phyloP scores from a whole-genome alignment of 1,139 yeast genomes.

The Candida mesenterica region DNA sequence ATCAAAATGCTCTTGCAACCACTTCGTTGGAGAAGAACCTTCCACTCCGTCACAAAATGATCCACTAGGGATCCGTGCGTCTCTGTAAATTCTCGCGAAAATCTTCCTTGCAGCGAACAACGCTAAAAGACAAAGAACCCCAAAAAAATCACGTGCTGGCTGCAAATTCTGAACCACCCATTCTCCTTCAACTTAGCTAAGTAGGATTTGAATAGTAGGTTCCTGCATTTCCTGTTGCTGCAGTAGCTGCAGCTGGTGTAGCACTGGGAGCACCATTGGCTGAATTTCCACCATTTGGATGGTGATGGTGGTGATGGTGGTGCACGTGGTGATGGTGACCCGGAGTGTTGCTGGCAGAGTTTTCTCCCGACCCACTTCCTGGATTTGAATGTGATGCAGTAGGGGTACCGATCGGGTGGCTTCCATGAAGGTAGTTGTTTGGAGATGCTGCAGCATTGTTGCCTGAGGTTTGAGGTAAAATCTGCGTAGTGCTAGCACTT shows the following conservation, averaged over 20 bases:
- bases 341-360: not conserved
- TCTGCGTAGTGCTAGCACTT: not conserved
- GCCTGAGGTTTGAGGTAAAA: not conserved
- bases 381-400: not conserved
- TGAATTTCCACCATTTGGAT: not conserved
- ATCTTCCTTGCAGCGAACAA: no score
- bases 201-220: slow-evolving; percentile 4
- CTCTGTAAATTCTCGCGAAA: no score
- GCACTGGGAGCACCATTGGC: not conserved
- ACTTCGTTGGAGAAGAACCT: no score
- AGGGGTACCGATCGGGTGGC: not conserved
- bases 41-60: no score
- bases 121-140: no score
- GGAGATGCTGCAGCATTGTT: not conserved
- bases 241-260: slow-evolving; percentile 2
- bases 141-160: no score
- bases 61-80: no score
- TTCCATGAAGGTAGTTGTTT: slow-evolving; percentile 1
- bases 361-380: not conserved
- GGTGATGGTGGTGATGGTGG: slow-evolving; percentile 1
- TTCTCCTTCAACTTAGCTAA: no score
- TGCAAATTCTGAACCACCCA: no score
- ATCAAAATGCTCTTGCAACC: no score
- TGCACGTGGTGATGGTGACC: slow-evolving; percentile 3
- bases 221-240: slow-evolving; percentile 2